Conservation (phyloP, 2,329 filamentous ascomycete genomes). For the Colletotrichum spaethianum region DNA sequence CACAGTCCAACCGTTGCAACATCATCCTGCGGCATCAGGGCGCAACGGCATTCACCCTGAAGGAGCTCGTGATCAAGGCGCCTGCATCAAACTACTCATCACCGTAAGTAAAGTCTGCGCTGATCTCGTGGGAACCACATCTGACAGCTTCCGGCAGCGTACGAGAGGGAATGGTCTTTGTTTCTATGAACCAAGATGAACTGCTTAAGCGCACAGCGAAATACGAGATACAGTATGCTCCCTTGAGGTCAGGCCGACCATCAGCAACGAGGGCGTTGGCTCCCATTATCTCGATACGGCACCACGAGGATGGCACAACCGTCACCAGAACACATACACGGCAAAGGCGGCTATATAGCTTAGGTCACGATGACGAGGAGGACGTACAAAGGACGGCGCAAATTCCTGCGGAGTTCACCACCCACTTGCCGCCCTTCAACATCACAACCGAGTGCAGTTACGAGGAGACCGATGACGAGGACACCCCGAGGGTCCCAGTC, state of each 20-base stretch:
- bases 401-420: slow-evolving; percentile 69
- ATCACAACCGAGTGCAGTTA: slow-evolving; percentile 74
- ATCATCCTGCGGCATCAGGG: slow-evolving; percentile 87
- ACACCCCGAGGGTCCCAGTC: slow-evolving; percentile 38
- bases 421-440: slow-evolving; percentile 63
- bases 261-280: slow-evolving; percentile 40
- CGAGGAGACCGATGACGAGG: slow-evolving; percentile 64
- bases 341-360: slow-evolving; percentile 61
- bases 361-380: slow-evolving; percentile 59
- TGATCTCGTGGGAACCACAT: slow-evolving; percentile 46
- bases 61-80: slow-evolving; percentile 90
- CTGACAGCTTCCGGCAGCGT: slow-evolving; percentile 67
- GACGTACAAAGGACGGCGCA: slow-evolving; percentile 65
- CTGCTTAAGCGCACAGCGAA: slow-evolving; percentile 79
- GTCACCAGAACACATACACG: slow-evolving; percentile 61
- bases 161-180: slow-evolving; percentile 92
- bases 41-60: slow-evolving; percentile 83
- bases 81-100: slow-evolving; percentile 84
- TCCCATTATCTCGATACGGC: slow-evolving; percentile 65
- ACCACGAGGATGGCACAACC: slow-evolving; percentile 66
- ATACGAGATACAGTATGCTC: slow-evolving; percentile 80
- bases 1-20: slow-evolving; percentile 89
- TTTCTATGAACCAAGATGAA: slow-evolving; percentile 87
- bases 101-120: slow-evolving; percentile 71
- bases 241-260: slow-evolving; percentile 44